Evolutionary conservation across 2,329 filamentous ascomycete species (phyloP).

Genomic region (Rutstroemia sp.): DNA sequence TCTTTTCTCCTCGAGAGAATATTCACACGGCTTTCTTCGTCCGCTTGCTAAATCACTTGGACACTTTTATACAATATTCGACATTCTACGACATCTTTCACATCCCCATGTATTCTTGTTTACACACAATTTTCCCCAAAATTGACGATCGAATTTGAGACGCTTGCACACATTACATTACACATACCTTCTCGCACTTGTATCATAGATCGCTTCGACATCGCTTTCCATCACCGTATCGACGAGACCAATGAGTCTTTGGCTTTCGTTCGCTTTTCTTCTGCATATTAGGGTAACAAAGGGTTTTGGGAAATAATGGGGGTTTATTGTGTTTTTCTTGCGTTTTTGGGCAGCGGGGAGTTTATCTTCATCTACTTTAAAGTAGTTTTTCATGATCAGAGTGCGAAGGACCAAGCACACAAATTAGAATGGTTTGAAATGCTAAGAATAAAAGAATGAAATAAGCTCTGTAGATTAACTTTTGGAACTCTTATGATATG

Average conservation of each 20-base stretch:
- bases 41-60: neutral
- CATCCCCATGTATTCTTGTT: neutral
- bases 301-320: conserved; percentile 3
- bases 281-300: conserved; percentile 9
- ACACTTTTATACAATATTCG: no score
- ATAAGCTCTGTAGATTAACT: conserved; percentile 6
- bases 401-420: conserved; percentile 5
- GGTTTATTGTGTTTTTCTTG: neutral
- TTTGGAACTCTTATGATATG: neutral
- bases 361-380: neutral
- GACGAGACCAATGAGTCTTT: neutral
- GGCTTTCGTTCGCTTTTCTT: conserved; percentile 5
- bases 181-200: conserved; percentile 8
- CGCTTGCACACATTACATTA: conserved; percentile 2
- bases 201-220: conserved; percentile 7
- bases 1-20: neutral
- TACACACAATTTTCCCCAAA: neutral
- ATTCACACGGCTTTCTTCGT: neutral
- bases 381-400: neutral
- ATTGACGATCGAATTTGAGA: neutral
- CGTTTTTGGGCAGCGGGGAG: neutral
- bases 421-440: conserved; percentile 7
- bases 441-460: conserved; percentile 4
- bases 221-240: neutral
- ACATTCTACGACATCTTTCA: neutral